Conservation (phyloP, 495 filamentous ascomycete species). For the Penicillium crystallinum region DNA sequence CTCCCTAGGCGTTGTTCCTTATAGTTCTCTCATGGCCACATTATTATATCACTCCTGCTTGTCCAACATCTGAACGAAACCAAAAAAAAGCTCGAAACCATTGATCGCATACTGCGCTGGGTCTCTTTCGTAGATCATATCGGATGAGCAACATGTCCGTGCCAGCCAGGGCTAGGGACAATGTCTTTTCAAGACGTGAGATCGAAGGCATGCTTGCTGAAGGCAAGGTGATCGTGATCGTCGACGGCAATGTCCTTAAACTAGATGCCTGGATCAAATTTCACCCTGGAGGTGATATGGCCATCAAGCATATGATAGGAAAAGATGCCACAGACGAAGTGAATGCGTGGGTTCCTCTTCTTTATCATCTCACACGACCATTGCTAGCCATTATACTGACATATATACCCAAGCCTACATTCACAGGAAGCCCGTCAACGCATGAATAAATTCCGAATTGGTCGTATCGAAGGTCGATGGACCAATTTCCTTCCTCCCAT, state of each 20-base stretch:
- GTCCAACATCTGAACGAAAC: not conserved
- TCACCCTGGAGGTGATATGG: conserved; percentile 79
- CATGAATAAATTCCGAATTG: conserved; percentile 74
- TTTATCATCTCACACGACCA: not conserved
- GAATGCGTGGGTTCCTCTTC: conserved; percentile 38
- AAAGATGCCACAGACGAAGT: conserved; percentile 85
- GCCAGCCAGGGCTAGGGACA: conserved; percentile 33
- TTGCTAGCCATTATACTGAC: not conserved
- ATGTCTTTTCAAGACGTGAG: conserved; percentile 56
- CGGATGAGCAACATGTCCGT: conserved; percentile 3
- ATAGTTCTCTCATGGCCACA: not conserved
- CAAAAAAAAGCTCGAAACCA: not conserved
- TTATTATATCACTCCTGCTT: not conserved
- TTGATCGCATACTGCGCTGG: not conserved
- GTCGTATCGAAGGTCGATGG: conserved; percentile 69
- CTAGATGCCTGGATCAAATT: conserved; percentile 75
- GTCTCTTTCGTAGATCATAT: not conserved
- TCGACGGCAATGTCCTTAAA: conserved; percentile 69
- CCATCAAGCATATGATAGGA: conserved; percentile 84
- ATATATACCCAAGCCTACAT: conserved; percentile 49
- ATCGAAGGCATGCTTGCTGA: conserved; percentile 76
- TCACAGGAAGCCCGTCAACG: conserved; percentile 59
- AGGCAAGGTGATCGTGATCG: conserved; percentile 64
- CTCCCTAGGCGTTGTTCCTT: not conserved
- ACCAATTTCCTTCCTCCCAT: conserved; percentile 77